These are phyloP conservation scores for Tardiomyces depauwii DNA, from an alignment of 1,139 yeast genomes.

Conservation along the genomic window DNA sequence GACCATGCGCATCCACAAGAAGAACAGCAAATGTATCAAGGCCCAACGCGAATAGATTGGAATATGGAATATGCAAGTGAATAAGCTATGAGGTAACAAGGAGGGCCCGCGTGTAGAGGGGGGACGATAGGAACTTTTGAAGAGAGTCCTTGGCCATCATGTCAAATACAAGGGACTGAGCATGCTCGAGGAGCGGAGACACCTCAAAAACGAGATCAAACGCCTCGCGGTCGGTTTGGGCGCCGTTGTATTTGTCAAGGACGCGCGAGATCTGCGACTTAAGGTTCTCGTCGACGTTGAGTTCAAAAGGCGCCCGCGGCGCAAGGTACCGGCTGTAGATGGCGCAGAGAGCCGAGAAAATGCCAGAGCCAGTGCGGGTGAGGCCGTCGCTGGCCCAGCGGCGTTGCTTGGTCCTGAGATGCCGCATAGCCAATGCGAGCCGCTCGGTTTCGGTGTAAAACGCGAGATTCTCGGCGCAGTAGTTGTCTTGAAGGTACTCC, in stretches of 20 bases:
- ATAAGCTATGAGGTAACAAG: too few species aligned
- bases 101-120: too few species aligned
- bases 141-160: conserved; percentile 67
- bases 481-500: conserved; percentile 48
- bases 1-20: too few species aligned
- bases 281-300: conserved; percentile 56
- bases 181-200: conserved; percentile 31
- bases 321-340: conserved; percentile 60
- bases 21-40: too few species aligned
- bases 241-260: conserved; percentile 26
- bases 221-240: conserved; percentile 1
- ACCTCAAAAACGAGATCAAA: conserved; percentile 23
- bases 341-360: conserved; percentile 39
- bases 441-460: conserved; percentile 16
- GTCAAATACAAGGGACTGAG: conserved; percentile 38
- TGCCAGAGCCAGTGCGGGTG: conserved; percentile 6
- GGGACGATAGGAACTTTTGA: conserved; percentile 39
- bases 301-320: conserved; percentile 57
- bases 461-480: conserved; percentile 66
- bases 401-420: too few species aligned
- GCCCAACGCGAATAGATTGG: too few species aligned
- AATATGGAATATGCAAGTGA: too few species aligned
- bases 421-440: neutral
- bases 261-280: conserved; percentile 38
- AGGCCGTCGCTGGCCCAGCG: too few species aligned